Evolutionary conservation across 2,329 filamentous ascomycete species (phyloP).

Genomic region (Massarina eburnea): DNA sequence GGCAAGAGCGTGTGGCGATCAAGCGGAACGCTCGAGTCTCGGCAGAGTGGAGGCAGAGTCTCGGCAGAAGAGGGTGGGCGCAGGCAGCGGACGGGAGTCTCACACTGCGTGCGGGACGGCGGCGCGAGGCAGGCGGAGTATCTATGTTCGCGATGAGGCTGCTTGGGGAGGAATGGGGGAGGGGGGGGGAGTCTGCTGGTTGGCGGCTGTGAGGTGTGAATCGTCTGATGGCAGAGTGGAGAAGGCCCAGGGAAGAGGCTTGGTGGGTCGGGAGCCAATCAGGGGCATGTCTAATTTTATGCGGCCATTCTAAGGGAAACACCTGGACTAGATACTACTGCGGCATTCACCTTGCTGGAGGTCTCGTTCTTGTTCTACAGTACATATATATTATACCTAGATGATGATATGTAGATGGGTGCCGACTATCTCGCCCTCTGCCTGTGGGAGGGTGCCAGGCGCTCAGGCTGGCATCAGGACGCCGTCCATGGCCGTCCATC

Average conservation of each 20-base stretch:
- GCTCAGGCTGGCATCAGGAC: background rate
- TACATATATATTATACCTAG: too few relatives aligned
- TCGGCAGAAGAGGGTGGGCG: slow-evolving; percentile 12
- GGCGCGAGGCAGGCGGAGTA: slow-evolving; percentile 18
- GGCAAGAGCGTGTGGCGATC: slow-evolving; percentile 27
- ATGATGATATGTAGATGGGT: too few relatives aligned
- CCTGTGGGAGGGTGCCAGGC: too few relatives aligned
- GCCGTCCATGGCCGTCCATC: background rate
- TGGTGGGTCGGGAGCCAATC: background rate
- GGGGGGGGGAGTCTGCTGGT: slow-evolving; percentile 7
- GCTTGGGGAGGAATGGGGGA: slow-evolving; percentile 27
- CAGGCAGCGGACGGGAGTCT: slow-evolving; percentile 12
- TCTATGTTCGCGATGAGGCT: slow-evolving; percentile 30
- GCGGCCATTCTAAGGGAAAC: slow-evolving; percentile 3
- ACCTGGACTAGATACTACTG: too few relatives aligned
- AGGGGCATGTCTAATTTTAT: slow-evolving; percentile 1
- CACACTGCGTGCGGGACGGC: slow-evolving; percentile 5
- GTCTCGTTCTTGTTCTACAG: background rate
- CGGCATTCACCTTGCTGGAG: background rate
- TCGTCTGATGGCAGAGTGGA: slow-evolving; percentile 16
- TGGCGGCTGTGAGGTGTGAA: slow-evolving; percentile 19
- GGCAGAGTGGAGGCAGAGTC: background rate
- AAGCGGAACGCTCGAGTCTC: slow-evolving; percentile 15
- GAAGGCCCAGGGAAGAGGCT: slow-evolving; percentile 3
- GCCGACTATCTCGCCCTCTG: too few relatives aligned